Conservation (phyloP, 2,329 filamentous ascomycete species). For the Rasamsonia emersonii region DNA sequence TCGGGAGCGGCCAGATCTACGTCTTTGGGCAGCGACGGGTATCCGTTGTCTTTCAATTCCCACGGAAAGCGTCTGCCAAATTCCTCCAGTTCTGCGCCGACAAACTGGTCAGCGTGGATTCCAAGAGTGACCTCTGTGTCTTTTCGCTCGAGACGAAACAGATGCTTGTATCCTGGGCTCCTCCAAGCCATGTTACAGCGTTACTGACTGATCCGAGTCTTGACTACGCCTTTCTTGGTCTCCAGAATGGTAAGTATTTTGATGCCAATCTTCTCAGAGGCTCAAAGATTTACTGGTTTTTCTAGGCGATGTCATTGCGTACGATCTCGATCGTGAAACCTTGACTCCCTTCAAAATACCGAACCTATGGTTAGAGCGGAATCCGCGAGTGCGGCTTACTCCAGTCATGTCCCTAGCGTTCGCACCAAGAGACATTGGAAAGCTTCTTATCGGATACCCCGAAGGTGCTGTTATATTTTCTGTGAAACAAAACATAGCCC, state of each 20-base stretch:
- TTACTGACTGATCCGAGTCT: constrained; percentile 79
- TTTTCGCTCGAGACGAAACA: constrained; percentile 69
- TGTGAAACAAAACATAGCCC: constrained; percentile 79
- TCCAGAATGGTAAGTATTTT: constrained; percentile 52
- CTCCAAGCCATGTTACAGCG: constrained; percentile 65
- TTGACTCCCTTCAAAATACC: constrained; percentile 72
- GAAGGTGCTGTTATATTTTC: constrained; percentile 85
- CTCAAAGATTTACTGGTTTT: constrained; percentile 1
- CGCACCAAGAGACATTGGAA: constrained; percentile 87
- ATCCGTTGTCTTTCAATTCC: constrained; percentile 62
- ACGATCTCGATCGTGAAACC: constrained; percentile 76
- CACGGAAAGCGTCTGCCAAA: constrained; percentile 64
- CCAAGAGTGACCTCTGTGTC: constrained; percentile 73
- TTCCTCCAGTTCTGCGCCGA: constrained; percentile 77
- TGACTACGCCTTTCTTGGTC: constrained; percentile 84
- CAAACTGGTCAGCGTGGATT: constrained; percentile 75
- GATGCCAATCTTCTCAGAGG: background rate
- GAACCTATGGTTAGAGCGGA: constrained; percentile 73
- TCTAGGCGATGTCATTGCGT: constrained; percentile 73
- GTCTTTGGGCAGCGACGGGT: constrained; percentile 78
- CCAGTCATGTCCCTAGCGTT: constrained; percentile 70
- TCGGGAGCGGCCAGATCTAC: constrained; percentile 80
- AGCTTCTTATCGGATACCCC: constrained; percentile 81
- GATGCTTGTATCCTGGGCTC: constrained; percentile 60
- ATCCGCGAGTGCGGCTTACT: constrained; percentile 56